Percentiles rank a stretch among this genome's conserved stretches.
Conservation (phyloP, 140 eudicot genomes). For the Senecio squalidus region DNA sequence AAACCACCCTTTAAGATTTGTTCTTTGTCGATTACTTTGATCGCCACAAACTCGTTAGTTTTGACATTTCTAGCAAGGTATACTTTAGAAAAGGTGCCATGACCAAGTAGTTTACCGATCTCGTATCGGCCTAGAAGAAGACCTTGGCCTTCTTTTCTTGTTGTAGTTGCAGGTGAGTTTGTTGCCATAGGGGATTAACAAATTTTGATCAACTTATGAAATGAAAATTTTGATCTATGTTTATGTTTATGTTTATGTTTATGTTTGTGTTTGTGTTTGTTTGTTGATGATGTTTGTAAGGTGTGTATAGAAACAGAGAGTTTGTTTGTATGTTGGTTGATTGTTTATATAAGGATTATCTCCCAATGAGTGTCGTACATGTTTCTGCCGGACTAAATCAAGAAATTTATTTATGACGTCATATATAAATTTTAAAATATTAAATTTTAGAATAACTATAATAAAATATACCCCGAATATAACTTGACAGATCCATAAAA, state of each 20-base stretch:
- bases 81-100: slow-evolving; percentile 34
- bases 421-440: no score
- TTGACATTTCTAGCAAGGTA: slow-evolving; percentile 28
- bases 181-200: slow-evolving; percentile 13
- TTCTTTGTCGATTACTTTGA: slow-evolving; percentile 39
- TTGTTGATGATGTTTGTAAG: slow-evolving; percentile 31
- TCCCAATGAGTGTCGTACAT: not conserved
- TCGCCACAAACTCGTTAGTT: slow-evolving; percentile 28
- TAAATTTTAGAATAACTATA: no score
- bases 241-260: not conserved
- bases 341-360: slow-evolving; percentile 13
- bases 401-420: not conserved
- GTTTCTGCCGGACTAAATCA: not conserved
- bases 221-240: not conserved
- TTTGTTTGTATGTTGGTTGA: not conserved
- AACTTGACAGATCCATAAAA: no score
- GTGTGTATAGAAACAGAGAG: slow-evolving; percentile 7
- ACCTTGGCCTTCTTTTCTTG: slow-evolving; percentile 27
- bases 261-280: slow-evolving; percentile 7
- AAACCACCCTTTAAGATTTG: slow-evolving; percentile 35
- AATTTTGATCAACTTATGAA: not conserved
- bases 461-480: no score
- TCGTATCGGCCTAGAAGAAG: slow-evolving; percentile 32
- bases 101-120: slow-evolving; percentile 32
- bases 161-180: slow-evolving; percentile 22